Evolutionary conservation across 106 monocot genomes (phyloP).

Genomic region (Dendrobium huoshanense): DNA sequence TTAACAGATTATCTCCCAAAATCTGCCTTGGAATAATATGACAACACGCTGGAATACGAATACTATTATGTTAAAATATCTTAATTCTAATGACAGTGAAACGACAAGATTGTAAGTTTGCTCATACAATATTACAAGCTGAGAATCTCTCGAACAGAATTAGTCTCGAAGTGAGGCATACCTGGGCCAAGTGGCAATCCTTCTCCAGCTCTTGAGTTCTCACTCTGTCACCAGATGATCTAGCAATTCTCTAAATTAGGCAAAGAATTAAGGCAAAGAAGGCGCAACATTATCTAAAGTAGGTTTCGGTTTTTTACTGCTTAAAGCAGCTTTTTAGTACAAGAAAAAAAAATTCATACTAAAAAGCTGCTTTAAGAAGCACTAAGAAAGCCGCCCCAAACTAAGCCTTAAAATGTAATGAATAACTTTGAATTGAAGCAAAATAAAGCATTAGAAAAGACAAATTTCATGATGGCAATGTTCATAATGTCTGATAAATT

Average conservation of each 20-base stretch:
- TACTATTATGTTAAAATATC: background rate
- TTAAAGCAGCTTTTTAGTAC: too few species aligned
- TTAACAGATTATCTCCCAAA: background rate
- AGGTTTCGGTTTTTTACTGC: too few species aligned
- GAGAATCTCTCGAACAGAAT: background rate
- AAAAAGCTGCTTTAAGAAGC: too few species aligned
- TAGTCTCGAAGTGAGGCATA: conserved; percentile 12
- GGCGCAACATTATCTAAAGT: background rate
- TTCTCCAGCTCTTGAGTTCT: conserved; percentile 67
- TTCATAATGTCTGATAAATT: too few species aligned
- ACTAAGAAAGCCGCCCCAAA: too few species aligned
- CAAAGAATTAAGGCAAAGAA: too few species aligned
- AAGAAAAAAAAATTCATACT: too few species aligned
- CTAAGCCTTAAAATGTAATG: background rate
- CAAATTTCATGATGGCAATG: too few species aligned
- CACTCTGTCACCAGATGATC: conserved; percentile 68
- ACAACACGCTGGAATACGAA: background rate
- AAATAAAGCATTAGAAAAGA: conserved; percentile 1
- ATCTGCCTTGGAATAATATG: background rate
- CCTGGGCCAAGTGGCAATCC: conserved; percentile 66
- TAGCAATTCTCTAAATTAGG: conserved; percentile 52
- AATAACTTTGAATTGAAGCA: background rate
- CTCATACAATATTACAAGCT: background rate
- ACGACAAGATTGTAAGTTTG: background rate
- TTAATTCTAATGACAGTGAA: background rate